These are phyloP conservation scores for Aspergillus persii DNA, from an alignment of 2,329 filamentous ascomycete genomes.

Conservation along the genomic window DNA sequence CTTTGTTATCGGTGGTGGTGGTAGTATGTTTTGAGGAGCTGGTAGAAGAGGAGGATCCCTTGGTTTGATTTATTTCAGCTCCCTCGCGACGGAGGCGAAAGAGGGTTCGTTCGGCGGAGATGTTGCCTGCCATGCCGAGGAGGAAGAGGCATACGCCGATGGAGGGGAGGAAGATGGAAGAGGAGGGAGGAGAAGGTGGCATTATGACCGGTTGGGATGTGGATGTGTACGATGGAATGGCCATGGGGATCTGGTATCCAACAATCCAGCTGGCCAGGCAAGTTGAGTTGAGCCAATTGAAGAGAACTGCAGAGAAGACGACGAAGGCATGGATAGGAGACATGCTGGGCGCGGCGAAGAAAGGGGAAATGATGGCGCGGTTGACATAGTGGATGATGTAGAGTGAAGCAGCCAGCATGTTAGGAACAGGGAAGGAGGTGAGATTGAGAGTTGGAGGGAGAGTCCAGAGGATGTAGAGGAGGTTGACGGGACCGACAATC, in stretches of 20 bases:
- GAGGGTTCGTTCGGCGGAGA: conserved; percentile 85
- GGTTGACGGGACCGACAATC: conserved; percentile 68
- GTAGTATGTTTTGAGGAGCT: neutral
- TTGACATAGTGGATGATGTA: conserved; percentile 85
- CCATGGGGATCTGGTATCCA: conserved; percentile 59
- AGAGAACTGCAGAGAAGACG: conserved; percentile 62
- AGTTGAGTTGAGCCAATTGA: conserved; percentile 78
- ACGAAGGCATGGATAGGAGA: conserved; percentile 77
- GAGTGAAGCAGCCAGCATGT: conserved; percentile 36
- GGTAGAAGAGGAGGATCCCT: neutral
- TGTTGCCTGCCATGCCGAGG: conserved; percentile 73
- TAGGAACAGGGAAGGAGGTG: conserved; percentile 31
- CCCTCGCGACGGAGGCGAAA: conserved; percentile 79
- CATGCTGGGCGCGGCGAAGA: conserved; percentile 83
- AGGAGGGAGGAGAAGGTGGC: neutral
- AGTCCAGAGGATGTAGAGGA: conserved; percentile 75
- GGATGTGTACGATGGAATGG: neutral
- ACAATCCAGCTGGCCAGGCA: conserved; percentile 77
- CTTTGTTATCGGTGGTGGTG: neutral
- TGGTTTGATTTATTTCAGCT: conserved; percentile 32
- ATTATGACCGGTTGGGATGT: neutral
- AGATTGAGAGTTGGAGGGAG: conserved; percentile 53
- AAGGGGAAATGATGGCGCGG: conserved; percentile 77
- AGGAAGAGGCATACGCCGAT: conserved; percentile 73
- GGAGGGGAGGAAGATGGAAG: conserved; percentile 40